Conservation (phyloP, 2,329 filamentous ascomycete species). For the Cladobotryum protrusum region DNA sequence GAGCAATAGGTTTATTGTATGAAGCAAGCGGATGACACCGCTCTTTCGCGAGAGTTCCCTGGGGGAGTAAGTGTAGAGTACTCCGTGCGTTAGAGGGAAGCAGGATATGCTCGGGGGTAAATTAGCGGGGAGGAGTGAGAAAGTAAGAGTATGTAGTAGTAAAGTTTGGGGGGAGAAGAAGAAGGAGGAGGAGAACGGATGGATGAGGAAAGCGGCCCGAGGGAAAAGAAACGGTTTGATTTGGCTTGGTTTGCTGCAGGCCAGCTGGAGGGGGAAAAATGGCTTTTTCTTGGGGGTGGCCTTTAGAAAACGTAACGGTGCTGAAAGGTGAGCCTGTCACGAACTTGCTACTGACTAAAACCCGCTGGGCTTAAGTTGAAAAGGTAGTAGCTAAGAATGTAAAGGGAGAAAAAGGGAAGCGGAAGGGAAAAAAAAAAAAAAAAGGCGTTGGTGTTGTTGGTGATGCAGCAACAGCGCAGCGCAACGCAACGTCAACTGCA, state of each 20-base stretch:
- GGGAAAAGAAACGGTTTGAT: slow-evolving; percentile 3
- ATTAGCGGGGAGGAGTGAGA: neutral
- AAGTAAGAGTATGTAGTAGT: slow-evolving; percentile 1
- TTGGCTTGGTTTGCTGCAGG: slow-evolving; percentile 10
- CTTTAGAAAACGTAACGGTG: neutral
- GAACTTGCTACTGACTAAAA: neutral
- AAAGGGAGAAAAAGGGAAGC: neutral
- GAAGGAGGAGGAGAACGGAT: slow-evolving; percentile 15
- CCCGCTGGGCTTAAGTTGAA: neutral
- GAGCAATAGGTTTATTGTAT: slow-evolving; percentile 31
- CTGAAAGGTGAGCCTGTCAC: neutral
- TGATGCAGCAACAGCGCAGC: neutral
- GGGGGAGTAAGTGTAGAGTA: neutral
- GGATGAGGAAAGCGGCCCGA: neutral
- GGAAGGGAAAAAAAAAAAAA: neutral
- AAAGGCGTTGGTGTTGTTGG: neutral
- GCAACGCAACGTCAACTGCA: neutral
- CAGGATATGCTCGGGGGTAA: slow-evolving; percentile 9
- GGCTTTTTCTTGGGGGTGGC: neutral
- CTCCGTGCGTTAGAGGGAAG: slow-evolving; percentile 8
- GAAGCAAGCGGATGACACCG: slow-evolving; percentile 36
- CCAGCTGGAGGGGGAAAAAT: slow-evolving; percentile 3
- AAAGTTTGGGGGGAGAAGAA: neutral
- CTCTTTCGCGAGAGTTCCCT: slow-evolving; percentile 34
- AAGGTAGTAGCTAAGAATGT: neutral